Base-by-base conservation (phyloP, 768 basidiomycete species). In the Lactarius vividus region DNA sequence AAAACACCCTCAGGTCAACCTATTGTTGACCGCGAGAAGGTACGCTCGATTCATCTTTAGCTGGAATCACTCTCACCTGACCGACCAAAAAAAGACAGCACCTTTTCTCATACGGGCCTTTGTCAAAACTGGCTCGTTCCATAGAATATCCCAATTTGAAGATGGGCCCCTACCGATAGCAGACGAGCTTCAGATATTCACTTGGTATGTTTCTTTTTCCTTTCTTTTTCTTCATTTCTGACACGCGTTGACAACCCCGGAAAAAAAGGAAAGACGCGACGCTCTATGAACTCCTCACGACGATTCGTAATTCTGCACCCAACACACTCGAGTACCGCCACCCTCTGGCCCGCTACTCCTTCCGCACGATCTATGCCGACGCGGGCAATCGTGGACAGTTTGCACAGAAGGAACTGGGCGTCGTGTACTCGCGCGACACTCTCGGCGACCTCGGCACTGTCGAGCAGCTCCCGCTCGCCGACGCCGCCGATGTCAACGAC, bases 71-170 rank as follows among this genome's bases (percentile, higher is more conserved):
- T 6, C 18, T 23, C 13, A 16, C 11, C 29, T 29, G 11, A 28
- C 16, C 37, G 68, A 13, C 13, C 49, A n/a, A 46, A 46, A 46
- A 52, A 26, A 92, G 91, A 91, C 87, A 6, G 82, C 88, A 0
- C 92, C 92, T 7, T 94, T 94, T 75, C 84, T 94, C 61, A 85
- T 94, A 40, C 84, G 92, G 58, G 81, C 91, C 16, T 94, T 94
- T 74, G 82, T 93, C 63, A 93, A 92, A 83, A 84, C 91, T 44
- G 90, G 89, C 23, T 79, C 84, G 42, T 92, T 91, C 74, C 92
- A 93, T 74, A 82, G 88, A 49, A 77, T 91, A 28, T 76, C 80
- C 4, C 80, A 90, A 62, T 94, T 94, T 70, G 90, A 94, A 72
- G 90, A 93, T 65, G 86, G 89, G 0, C 82, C 84, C 2, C 79